Percentiles rank a stretch among this genome's conserved stretches.
phyloP scores from a whole-genome alignment of 148 eudicot genomes.

The Salicornia ramosissima region DNA sequence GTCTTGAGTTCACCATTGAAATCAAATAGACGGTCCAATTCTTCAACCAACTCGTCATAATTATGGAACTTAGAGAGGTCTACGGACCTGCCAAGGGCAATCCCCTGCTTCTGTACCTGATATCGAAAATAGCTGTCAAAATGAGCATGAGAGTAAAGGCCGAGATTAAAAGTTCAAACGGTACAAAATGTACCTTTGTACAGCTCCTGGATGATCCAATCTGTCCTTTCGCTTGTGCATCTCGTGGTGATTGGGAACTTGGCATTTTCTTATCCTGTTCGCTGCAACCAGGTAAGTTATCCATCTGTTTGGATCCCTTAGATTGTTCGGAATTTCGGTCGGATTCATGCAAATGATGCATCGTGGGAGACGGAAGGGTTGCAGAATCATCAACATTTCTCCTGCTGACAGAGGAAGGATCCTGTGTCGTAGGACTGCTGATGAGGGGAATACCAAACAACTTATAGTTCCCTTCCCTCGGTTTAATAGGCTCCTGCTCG shows the following conservation, averaged over 20 bases:
- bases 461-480: constrained; percentile 70
- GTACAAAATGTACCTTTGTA: constrained; percentile 56
- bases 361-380: constrained; percentile 25
- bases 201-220: constrained; percentile 76
- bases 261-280: constrained; percentile 50
- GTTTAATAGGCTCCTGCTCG: constrained; percentile 40
- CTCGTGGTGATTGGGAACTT: constrained; percentile 31
- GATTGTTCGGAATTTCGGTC: constrained; percentile 46
- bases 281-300: constrained; percentile 28
- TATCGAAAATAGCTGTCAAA: constrained; percentile 2
- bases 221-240: constrained; percentile 50
- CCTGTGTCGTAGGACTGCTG: constrained; percentile 36
- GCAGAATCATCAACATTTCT: constrained; percentile 30
- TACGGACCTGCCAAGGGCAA: constrained; percentile 91
- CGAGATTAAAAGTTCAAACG: neutral
- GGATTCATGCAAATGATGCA: constrained; percentile 39
- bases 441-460: constrained; percentile 76
- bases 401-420: constrained; percentile 25
- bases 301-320: constrained; percentile 41
- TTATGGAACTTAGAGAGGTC: constrained; percentile 78
- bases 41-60: constrained; percentile 74
- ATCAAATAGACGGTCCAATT: constrained; percentile 74
- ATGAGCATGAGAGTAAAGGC: neutral
- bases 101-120: constrained; percentile 96
- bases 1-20: constrained; percentile 74